These are phyloP conservation scores for Elongisporangium senticosum DNA, from an alignment of 352 stramenopile genomes.

Conservation along the genomic window DNA sequence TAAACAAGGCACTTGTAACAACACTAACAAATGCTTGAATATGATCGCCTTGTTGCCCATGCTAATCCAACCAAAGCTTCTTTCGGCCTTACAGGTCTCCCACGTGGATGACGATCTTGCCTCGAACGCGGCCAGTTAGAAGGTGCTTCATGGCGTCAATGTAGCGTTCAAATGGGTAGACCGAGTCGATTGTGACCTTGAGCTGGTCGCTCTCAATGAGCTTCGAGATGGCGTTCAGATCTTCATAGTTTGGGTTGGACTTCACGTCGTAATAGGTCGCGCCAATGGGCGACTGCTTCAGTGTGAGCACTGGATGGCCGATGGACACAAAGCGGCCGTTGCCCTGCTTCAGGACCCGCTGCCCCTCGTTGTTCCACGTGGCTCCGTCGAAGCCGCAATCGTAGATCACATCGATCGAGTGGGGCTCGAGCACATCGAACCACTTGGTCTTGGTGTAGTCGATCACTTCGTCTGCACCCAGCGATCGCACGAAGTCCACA, in stretches of 20 bases:
- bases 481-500: constrained; percentile 26
- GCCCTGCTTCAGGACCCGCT: constrained; percentile 29
- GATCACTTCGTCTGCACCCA: constrained; percentile 42
- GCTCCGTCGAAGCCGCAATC: constrained; percentile 20
- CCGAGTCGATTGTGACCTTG: constrained; percentile 31
- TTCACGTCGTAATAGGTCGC: constrained; percentile 20
- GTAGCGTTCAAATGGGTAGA: constrained; percentile 47
- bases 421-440: constrained; percentile 21
- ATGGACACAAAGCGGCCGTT: constrained; percentile 36
- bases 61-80: too few relatives aligned
- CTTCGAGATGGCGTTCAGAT: constrained; percentile 8
- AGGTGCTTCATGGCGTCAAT: constrained; percentile 39
- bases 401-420: constrained; percentile 32
- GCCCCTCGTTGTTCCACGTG: constrained; percentile 24
- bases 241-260: constrained; percentile 6
- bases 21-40: too few relatives aligned
- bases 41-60: too few relatives aligned
- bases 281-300: constrained; percentile 49
- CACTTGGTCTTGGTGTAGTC: constrained; percentile 52
- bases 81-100: too few relatives aligned
- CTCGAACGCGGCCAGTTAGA: constrained; percentile 38
- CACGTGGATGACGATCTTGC: constrained; percentile 67
- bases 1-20: too few relatives aligned
- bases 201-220: constrained; percentile 22
- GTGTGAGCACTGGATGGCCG: constrained; percentile 15